Conservation (phyloP, 2,329 filamentous ascomycete genomes). For the Pleomassaria siparia region DNA sequence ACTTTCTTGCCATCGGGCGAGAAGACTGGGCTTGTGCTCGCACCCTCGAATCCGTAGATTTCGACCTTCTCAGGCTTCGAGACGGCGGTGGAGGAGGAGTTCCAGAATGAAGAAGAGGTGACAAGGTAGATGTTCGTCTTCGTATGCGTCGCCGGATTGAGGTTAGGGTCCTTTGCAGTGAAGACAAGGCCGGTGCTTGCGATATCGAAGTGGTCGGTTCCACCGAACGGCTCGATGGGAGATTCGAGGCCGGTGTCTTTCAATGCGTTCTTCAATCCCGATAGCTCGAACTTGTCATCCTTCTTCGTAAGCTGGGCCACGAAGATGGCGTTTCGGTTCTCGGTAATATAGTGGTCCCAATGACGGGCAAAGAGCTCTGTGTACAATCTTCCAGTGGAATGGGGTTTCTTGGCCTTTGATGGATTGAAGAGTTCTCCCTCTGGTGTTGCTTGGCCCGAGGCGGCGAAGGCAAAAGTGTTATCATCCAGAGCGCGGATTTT, state of each 20-base stretch:
- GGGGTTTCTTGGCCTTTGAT: constrained; percentile 59
- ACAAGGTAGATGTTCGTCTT: constrained; percentile 80
- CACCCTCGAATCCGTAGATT: constrained; percentile 64
- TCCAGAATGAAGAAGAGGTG: constrained; percentile 61
- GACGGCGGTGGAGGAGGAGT: constrained; percentile 12
- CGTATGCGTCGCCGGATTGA: constrained; percentile 73
- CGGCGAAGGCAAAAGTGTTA: constrained; percentile 47
- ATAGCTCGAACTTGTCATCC: constrained; percentile 37
- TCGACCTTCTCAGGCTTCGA: constrained; percentile 54
- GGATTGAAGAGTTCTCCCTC: constrained; percentile 71
- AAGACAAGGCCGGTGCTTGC: constrained; percentile 67
- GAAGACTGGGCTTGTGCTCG: constrained; percentile 68
- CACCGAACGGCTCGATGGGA: constrained; percentile 78
- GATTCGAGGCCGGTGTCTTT: constrained; percentile 60
- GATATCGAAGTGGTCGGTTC: constrained; percentile 78
- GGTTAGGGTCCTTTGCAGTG: constrained; percentile 70
- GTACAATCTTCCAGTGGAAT: constrained; percentile 70
- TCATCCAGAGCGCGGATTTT: constrained; percentile 46
- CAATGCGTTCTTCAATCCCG: constrained; percentile 64
- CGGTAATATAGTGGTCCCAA: constrained; percentile 73
- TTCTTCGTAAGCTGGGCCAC: constrained; percentile 60
- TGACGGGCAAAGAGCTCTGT: constrained; percentile 76
- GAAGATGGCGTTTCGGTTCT: constrained; percentile 72
- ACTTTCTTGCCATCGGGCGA: constrained; percentile 70
- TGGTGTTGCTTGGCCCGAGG: constrained; percentile 64